phyloP scores from a whole-genome alignment of 306 rosid species.

The Quercus cerris region DNA sequence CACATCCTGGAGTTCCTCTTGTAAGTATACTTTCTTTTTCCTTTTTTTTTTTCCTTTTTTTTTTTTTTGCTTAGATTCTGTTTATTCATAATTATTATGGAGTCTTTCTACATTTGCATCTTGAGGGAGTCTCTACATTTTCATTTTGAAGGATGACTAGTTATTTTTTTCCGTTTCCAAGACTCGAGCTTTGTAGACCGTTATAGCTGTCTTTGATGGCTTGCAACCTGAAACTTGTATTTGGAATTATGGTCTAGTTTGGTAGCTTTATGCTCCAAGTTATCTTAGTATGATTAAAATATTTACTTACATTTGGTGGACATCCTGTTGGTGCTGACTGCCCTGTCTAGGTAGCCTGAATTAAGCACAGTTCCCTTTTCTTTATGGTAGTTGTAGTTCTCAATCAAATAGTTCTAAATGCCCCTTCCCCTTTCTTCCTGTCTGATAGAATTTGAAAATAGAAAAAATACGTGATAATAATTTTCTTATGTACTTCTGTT shows the following conservation, averaged over 20 bases:
- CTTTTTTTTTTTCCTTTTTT: neutral
- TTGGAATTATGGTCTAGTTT: neutral
- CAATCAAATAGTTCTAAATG: neutral
- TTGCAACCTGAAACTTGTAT: neutral
- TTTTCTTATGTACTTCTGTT: slow-evolving; percentile 17
- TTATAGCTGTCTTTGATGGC: neutral
- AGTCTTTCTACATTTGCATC: neutral
- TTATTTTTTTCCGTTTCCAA: slow-evolving; percentile 5
- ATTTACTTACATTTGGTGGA: slow-evolving; percentile 1
- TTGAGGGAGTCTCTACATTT: neutral
- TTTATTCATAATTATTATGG: neutral
- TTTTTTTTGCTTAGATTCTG: neutral
- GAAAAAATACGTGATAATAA: neutral
- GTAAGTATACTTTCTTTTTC: slow-evolving; percentile 44
- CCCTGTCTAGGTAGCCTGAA: neutral
- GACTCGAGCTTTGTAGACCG: neutral
- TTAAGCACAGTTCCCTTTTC: neutral
- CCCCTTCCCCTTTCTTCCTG: neutral
- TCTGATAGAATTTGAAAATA: neutral
- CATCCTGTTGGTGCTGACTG: neutral
- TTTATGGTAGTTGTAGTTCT: neutral
- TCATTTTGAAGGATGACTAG: neutral
- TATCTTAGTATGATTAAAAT: neutral
- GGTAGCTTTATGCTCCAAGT: neutral
- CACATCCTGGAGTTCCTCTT: slow-evolving; percentile 74